Conservation (phyloP, 176 grass and related monocot species). For the Triticum urartu region DNA sequence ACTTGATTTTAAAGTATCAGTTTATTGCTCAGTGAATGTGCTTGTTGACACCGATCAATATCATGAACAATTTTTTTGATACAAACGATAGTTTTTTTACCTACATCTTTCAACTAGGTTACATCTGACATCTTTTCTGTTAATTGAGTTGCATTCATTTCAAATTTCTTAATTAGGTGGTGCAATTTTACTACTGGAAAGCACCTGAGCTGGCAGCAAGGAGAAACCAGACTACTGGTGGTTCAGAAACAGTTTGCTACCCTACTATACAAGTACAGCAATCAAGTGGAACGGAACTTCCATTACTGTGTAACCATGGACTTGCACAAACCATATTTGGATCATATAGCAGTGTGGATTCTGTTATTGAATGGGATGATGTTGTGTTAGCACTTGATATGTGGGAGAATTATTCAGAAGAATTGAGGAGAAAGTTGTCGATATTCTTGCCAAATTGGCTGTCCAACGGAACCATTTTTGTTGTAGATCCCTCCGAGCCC, state of each 20-base stretch:
- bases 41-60: neutral
- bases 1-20: neutral
- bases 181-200: constrained; percentile 92
- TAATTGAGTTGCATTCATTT: neutral
- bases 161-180: constrained; percentile 42
- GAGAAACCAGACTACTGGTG: constrained; percentile 24
- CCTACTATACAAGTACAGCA: constrained; percentile 28
- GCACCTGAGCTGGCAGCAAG: constrained; percentile 35
- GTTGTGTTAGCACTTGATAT: constrained; percentile 46
- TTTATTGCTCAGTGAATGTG: neutral
- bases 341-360: constrained; percentile 12
- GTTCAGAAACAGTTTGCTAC: constrained; percentile 20
- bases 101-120: neutral
- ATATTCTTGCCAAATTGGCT: constrained; percentile 59
- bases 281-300: constrained; percentile 46
- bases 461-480: constrained; percentile 57
- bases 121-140: neutral
- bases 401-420: constrained; percentile 69
- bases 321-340: constrained; percentile 59
- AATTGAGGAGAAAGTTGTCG: constrained; percentile 49
- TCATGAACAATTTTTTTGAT: neutral
- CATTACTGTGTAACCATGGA: constrained; percentile 35
- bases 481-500: constrained; percentile 39
- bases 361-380: constrained; percentile 55
- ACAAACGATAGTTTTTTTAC: neutral